These are phyloP conservation scores for Aspergillus texensis DNA, from an alignment of 2,329 filamentous ascomycete species.

Conservation along the genomic window DNA sequence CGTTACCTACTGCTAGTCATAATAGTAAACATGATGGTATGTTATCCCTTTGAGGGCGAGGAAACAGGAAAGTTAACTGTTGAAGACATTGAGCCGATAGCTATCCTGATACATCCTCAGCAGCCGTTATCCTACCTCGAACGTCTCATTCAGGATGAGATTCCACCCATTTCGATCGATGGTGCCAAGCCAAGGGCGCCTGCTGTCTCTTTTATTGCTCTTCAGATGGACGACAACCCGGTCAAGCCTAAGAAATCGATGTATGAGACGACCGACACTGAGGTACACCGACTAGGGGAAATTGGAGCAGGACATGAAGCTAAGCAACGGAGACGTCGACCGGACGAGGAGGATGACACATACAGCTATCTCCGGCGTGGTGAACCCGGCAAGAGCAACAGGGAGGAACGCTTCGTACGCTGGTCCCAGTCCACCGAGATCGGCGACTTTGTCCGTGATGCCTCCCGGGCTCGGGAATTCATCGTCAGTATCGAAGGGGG, in stretches of 20 bases:
- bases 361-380: constrained; percentile 68
- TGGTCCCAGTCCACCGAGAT: constrained; percentile 90
- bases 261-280: constrained; percentile 43
- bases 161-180: constrained; percentile 67
- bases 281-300: constrained; percentile 35
- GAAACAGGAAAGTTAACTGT: constrained; percentile 9
- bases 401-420: constrained; percentile 67
- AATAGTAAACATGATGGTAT: constrained; percentile 59
- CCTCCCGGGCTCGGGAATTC: constrained; percentile 81
- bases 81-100: constrained; percentile 74
- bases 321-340: constrained; percentile 47
- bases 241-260: constrained; percentile 42
- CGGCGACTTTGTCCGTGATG: constrained; percentile 91
- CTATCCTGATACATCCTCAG: constrained; percentile 82
- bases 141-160: constrained; percentile 82
- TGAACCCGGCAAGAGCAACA: constrained; percentile 18
- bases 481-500: constrained; percentile 78
- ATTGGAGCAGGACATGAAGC: constrained; percentile 27
- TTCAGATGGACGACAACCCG: constrained; percentile 69
- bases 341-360: constrained; percentile 62
- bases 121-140: constrained; percentile 91
- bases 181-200: constrained; percentile 71
- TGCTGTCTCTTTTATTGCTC: constrained; percentile 75
- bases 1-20: constrained; percentile 65
- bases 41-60: not conserved